Base-by-base conservation (phyloP, 352 stramenopile genomes). In the Pythium rhizo-oryzae region DNA sequence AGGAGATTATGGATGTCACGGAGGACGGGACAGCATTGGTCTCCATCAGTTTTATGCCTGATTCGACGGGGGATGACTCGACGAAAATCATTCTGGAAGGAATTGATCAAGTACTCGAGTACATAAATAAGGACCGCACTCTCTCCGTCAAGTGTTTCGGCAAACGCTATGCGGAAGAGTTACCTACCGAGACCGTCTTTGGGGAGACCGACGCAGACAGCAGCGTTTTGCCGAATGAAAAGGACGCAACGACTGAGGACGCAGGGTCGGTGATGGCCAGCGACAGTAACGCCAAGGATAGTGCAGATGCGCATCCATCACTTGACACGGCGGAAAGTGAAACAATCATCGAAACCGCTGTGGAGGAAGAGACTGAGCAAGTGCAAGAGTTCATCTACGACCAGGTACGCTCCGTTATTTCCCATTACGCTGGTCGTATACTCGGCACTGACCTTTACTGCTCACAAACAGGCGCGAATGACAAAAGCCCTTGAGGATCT, bases 131-230 rank as follows among this genome's bases (percentile, higher is more conserved):
- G 7, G 70, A 92, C 49, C 61, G 66, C 1, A 60, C 72, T 53
- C 58, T 93, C 16, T 69, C 85, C 4, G 62, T 71, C 8, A 89
- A 91, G 59, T 94, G 85, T 50, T 96, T 93, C 69, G 88, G 88
- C 18, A 78, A 77, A 49, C 86, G 82, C 6, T 93, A 75, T 60
- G 72, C 74, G 0, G 81, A 89, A 50, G 67, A 76, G 15, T 68
- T 82, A 47, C 58, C 78, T 44, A 79, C 75, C 1, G 72, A 89
- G 55, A 68, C 63, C 24, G 75, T 81, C 25, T 78, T 74, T 37
- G 73, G 65, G 4, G 61, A 69, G 12, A 65, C 62, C 2, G 49
- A 62, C 25, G 69, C 74, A 13, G 67, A 65, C 1, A 69, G 67
- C 16, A 50, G 55, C 18, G 55, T 25, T 16, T 7, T 33, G 21